Evolutionary conservation across 2,329 filamentous ascomycete genomes (phyloP), one percentile per base, ranked within the genome.

Genomic region (Colletotrichum kahawae): DNA sequence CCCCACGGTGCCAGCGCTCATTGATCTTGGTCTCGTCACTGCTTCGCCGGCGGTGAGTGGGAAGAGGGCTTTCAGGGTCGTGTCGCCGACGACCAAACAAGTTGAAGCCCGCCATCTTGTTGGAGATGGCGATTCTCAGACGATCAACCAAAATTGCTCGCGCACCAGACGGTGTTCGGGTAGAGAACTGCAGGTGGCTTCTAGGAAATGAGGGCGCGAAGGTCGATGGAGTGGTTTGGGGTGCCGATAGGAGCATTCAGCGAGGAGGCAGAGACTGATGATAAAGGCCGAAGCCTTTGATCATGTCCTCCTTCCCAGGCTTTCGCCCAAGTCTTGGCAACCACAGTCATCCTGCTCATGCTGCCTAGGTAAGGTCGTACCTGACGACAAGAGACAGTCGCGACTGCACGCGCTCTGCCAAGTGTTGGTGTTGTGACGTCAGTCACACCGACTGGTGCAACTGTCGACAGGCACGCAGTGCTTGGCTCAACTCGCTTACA

Each of bases 11-110:
- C 68, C 68, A 67, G 13, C 56, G 60, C 13, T 67, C 68, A 14
- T 74, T 74, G 38, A 67, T 33, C 18, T 31, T 62, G 33, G 72
- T 71, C 9, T 71, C 72, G 2, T 71, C 67, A 63, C 71, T 74
- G 38, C 71, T 66, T 33, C 62, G 38, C 1, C 71, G 67, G 9
- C 9, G 70, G 31, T 71, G 71, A 14, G 67, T 62, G 7, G 71
- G 71, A 7, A 74, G 64, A 34, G 64, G 33, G 2, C 51, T 38
- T 2, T 60, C 7, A 1, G 60, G 24, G 31, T 74, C 14, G 16
- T 38, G 18, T 21, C 38, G 71, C 14, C 60, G 51, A 62, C 67
- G 71, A 12, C 48, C 54, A 29, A 71, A 74, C 7, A 63, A 62
- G n/a, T 67, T 74, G 31, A 74, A 56, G 16, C 36, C 31, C 18